Percentiles rank a stretch among this genome's conserved stretches.
Evolutionary conservation across 306 rosid species (phyloP).

Genomic region (Trifolium pratense): DNA sequence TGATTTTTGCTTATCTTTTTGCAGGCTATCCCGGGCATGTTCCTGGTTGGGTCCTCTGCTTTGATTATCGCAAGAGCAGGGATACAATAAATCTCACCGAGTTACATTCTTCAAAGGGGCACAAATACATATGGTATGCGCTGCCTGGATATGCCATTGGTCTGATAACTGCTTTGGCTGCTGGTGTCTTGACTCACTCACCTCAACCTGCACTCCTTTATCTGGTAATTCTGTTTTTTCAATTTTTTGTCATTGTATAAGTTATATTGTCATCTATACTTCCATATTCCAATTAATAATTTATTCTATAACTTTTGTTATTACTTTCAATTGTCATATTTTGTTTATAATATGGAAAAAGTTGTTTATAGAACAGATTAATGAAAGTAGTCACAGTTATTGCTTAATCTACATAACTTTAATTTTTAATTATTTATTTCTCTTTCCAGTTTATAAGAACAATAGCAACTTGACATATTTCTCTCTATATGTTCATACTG

Average conservation of each 20-base stretch:
- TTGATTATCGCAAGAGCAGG: slow-evolving; percentile 83
- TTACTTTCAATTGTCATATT: slow-evolving; percentile 5
- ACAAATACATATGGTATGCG: slow-evolving; percentile 97
- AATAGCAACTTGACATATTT: too few species aligned
- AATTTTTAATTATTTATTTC: too few species aligned
- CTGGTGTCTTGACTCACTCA: slow-evolving; percentile 86
- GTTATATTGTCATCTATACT: slow-evolving; percentile 5
- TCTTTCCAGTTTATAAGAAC: too few species aligned
- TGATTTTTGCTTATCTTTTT: slow-evolving; percentile 27
- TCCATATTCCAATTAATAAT: background rate
- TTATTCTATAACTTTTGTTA: slow-evolving; percentile 17
- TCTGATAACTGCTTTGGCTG: slow-evolving; percentile 84
- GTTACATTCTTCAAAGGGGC: slow-evolving; percentile 83
- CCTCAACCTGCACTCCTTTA: slow-evolving; percentile 98
- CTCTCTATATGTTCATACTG: too few species aligned
- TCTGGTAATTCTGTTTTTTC: slow-evolving; percentile 64
- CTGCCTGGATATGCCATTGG: slow-evolving; percentile 97
- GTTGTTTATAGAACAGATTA: slow-evolving; percentile 10
- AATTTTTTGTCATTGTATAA: background rate
- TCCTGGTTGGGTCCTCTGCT: slow-evolving; percentile 88
- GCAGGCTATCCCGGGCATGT: slow-evolving; percentile 98
- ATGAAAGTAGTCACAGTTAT: slow-evolving; percentile 25
- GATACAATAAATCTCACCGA: slow-evolving; percentile 72
- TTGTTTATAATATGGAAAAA: slow-evolving; percentile 5
- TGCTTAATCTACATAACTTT: slow-evolving; percentile 1